Base-by-base conservation (phyloP, 2,329 filamentous ascomycete species). In the Neofusicoccum parvum region DNA sequence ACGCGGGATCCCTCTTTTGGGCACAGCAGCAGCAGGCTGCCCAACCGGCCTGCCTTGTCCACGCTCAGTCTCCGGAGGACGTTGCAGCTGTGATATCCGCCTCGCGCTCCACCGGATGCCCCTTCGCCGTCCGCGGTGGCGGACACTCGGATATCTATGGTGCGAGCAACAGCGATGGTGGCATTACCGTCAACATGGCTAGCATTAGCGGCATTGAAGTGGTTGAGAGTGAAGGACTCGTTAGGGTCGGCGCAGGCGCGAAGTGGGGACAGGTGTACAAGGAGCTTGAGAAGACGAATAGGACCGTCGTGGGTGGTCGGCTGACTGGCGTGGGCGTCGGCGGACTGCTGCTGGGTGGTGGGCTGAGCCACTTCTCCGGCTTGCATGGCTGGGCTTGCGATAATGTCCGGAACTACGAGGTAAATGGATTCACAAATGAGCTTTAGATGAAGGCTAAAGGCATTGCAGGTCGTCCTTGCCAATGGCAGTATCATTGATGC, bases 351-450 rank as follows among this genome's bases (percentile, higher is more conserved):
- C 67, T 72, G 27, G 71, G 71, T 15, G 72, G 72, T 51, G 72
- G 72, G n/a, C 72, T 75, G 14, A 73, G 71, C 1, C 71, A 68
- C 65, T 72, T 73, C 62, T 70, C 71, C 1, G 71, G 67, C 56
- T 46, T 65, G 11, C 69, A 71, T 20, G 74, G 74, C 9, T 65
- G 69, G 14, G 70, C 72, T 1, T 73, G 70, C 9, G 74, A 53
- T 23, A 36, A 53, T 7, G 50, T 53, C 27, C 12, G 15, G 2
- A 53, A 14, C 14, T 53, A n/a, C 34, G 50, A 53, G 27, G 45
- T 48, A 48, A 4, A 37, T 27, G 48, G 2, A 3, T 17, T 63
- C 53, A 4, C 11, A 48, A 10, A 27, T 17, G n/a, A 15, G n/a
- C 7, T 12, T 1, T 10, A 11, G 11, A 15, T 5, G 11, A 6